A percentile compares a stretch with the other conserved stretches of the same genome.
Conservation (phyloP, 1,284 basidiomycete species). For the Agroathelia rolfsii region DNA sequence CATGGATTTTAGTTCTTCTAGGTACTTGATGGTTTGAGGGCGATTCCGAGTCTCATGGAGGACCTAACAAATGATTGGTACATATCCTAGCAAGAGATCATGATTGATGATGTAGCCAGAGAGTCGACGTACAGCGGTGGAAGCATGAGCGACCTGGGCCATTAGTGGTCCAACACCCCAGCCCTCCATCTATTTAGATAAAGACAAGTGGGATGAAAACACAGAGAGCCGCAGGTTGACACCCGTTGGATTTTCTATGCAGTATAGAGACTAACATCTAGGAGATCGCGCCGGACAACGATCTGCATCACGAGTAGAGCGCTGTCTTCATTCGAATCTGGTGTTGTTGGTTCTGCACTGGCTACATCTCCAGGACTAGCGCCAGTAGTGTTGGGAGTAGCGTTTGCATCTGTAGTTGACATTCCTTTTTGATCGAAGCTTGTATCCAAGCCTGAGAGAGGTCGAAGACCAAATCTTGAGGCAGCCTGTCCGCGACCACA, state of each 20-base stretch:
- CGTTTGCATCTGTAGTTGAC: too few relatives aligned
- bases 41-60: conserved; percentile 30
- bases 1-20: conserved; percentile 31
- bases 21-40: conserved; percentile 30
- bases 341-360: too few relatives aligned
- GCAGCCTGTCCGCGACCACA: too few relatives aligned
- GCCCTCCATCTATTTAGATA: conserved; percentile 23
- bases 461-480: too few relatives aligned
- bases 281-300: conserved; percentile 32
- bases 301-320: conserved; percentile 39
- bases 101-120: background rate
- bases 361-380: too few relatives aligned
- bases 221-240: background rate
- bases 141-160: conserved; percentile 44
- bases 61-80: conserved; percentile 16
- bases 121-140: conserved; percentile 28
- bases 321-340: too few relatives aligned
- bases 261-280: conserved; percentile 24
- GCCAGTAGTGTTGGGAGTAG: too few relatives aligned
- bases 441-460: too few relatives aligned
- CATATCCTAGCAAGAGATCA: background rate
- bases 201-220: conserved; percentile 4
- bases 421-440: too few relatives aligned
- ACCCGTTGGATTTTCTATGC: background rate
- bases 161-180: conserved; percentile 49